Evolutionary conservation across 2,329 filamentous ascomycete species (phyloP).

Genomic region (Claviceps purpurea): DNA sequence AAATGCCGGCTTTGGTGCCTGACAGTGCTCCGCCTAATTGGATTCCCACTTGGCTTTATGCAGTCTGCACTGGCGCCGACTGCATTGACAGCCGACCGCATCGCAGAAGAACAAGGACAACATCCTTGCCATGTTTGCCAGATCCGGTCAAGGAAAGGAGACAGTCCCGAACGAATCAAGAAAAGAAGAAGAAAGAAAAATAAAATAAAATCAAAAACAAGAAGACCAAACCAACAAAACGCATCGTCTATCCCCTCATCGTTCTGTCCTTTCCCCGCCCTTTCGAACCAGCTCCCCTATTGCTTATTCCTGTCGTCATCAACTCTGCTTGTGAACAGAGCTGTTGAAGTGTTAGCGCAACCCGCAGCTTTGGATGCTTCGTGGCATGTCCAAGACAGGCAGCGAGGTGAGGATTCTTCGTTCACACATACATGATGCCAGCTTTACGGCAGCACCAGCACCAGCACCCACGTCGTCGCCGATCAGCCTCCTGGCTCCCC

Average conservation of each 20-base stretch:
- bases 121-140: conserved; percentile 4
- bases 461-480: not conserved
- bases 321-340: not conserved
- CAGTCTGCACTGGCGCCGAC: conserved; percentile 1
- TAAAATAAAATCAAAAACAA: not conserved
- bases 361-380: not conserved
- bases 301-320: not conserved
- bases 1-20: not conserved
- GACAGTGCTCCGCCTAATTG: conserved; percentile 1
- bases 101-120: conserved; percentile 1
- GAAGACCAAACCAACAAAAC: not conserved
- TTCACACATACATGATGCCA: conserved; percentile 6
- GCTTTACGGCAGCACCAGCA: not conserved
- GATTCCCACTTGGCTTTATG: conserved; percentile 6
- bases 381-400: not conserved
- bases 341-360: not conserved
- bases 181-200: not conserved
- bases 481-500: conserved; percentile 4
- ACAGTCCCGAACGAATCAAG: not conserved
- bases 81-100: conserved; percentile 5
- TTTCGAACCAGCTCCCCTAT: not conserved
- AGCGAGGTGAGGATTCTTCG: not conserved
- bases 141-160: conserved; percentile 4
- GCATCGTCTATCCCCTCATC: not conserved
- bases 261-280: not conserved